Percentiles rank a stretch among this genome's conserved stretches.
These are phyloP conservation scores for Peronospora farinosa DNA, from an alignment of 352 stramenopile genomes.

Conservation along the genomic window DNA sequence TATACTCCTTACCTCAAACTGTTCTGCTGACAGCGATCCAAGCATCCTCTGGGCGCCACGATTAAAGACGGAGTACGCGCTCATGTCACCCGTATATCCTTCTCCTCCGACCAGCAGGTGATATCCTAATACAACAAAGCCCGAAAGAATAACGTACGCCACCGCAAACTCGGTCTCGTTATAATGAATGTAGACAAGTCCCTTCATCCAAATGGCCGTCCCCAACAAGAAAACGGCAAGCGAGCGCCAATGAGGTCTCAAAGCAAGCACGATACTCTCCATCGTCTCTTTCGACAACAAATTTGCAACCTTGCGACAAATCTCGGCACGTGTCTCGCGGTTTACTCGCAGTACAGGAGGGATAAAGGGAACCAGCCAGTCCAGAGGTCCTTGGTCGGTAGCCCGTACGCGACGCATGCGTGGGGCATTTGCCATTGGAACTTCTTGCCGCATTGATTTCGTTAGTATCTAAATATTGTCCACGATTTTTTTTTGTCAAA, in stretches of 20 bases:
- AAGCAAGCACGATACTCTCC: constrained; percentile 9
- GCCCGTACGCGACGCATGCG: constrained; percentile 8
- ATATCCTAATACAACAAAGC: constrained; percentile 33
- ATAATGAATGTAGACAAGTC: constrained; percentile 41
- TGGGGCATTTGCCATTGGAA: constrained; percentile 8
- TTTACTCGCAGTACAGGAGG: constrained; percentile 76
- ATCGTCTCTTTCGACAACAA: constrained; percentile 34
- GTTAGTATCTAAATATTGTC: constrained; percentile 1
- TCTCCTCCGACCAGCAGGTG: constrained; percentile 33
- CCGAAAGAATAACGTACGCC: constrained; percentile 58
- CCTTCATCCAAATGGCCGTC: constrained; percentile 35
- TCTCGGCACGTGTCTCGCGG: constrained; percentile 51
- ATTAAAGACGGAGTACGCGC: constrained; percentile 84
- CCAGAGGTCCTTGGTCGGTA: constrained; percentile 37
- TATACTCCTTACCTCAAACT: constrained; percentile 58
- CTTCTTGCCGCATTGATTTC: constrained; percentile 9
- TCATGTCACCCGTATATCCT: constrained; percentile 30
- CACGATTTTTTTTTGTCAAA: neutral
- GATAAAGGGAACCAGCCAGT: constrained; percentile 80
- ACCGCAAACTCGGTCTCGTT: constrained; percentile 48
- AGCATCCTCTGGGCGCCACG: constrained; percentile 57
- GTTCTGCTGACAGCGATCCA: constrained; percentile 71
- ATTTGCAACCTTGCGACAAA: constrained; percentile 30
- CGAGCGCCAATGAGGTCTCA: constrained; percentile 22
- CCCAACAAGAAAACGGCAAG: constrained; percentile 20